Evolutionary conservation across 495 filamentous ascomycete species (phyloP).

Genomic region (Pseudotulostoma volvatum): DNA sequence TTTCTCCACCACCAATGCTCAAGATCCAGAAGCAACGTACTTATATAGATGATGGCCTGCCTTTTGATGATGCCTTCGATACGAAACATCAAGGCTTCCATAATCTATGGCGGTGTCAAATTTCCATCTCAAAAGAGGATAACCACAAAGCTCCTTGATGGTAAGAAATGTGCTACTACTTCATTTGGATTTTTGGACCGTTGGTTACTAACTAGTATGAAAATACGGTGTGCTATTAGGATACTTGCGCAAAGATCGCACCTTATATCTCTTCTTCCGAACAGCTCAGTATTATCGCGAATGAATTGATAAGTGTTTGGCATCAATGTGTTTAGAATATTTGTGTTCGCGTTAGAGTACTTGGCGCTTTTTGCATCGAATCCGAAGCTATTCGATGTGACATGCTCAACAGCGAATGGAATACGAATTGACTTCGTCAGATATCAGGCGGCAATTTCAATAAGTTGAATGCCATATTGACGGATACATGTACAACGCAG

Average conservation of each 20-base stretch:
- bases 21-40: too few species aligned
- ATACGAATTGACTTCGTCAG: neutral
- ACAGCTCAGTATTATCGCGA: neutral
- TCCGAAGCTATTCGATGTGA: neutral
- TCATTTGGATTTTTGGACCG: neutral
- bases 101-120: neutral
- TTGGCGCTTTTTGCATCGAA: neutral
- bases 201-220: neutral
- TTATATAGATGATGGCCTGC: too few species aligned
- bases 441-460: neutral
- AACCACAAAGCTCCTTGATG: neutral
- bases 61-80: too few species aligned
- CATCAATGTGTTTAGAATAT: neutral
- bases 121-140: neutral
- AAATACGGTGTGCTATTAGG: neutral
- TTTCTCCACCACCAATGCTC: too few species aligned
- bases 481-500: neutral
- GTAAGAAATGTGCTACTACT: neutral
- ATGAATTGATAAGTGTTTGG: neutral
- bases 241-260: neutral
- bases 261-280: neutral
- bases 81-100: too few species aligned
- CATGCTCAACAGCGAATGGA: neutral
- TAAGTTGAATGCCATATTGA: neutral
- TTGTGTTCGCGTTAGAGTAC: neutral